Conservation (phyloP, 192 early-diverging fungal species). For the Entomortierella lignicola region DNA sequence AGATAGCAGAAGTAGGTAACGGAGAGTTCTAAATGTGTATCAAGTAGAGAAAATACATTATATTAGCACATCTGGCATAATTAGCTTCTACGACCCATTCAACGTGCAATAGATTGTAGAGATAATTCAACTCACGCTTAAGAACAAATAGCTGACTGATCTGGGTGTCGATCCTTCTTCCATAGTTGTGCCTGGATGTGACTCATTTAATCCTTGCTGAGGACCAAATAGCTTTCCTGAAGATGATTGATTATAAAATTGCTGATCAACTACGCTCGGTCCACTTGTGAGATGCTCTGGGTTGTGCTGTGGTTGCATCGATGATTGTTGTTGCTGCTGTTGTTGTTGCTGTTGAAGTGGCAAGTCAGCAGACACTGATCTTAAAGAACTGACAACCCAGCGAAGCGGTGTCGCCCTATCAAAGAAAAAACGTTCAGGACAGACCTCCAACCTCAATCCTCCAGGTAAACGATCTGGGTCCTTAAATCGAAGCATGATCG, state of each 20-base stretch:
- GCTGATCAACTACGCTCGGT: neutral
- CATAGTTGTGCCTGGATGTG: neutral
- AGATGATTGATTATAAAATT: slow-evolving; percentile 1
- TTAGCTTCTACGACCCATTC: no score
- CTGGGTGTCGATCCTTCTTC: slow-evolving; percentile 32
- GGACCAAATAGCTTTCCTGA: slow-evolving; percentile 9
- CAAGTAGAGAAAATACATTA: no score
- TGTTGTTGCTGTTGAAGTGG: slow-evolving; percentile 19
- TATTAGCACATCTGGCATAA: no score
- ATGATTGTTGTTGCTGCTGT: neutral
- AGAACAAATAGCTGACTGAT: slow-evolving; percentile 53
- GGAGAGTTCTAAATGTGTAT: slow-evolving; percentile 72
- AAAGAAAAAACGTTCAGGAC: slow-evolving; percentile 44
- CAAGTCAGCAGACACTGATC: slow-evolving; percentile 12
- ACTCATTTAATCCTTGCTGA: neutral
- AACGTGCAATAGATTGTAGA: no score
- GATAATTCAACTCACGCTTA: slow-evolving; percentile 30
- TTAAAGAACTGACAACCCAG: slow-evolving; percentile 30
- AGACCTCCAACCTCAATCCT: slow-evolving; percentile 54
- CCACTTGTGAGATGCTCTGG: neutral
- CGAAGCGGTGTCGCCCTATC: slow-evolving; percentile 29
- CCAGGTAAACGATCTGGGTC: slow-evolving; percentile 91
- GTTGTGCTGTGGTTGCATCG: slow-evolving; percentile 15
- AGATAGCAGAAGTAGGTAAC: slow-evolving; percentile 78
- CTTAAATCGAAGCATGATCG: slow-evolving; percentile 87